Conservation (phyloP, 2,329 filamentous ascomycete species). For the Penicillium sp. region DNA sequence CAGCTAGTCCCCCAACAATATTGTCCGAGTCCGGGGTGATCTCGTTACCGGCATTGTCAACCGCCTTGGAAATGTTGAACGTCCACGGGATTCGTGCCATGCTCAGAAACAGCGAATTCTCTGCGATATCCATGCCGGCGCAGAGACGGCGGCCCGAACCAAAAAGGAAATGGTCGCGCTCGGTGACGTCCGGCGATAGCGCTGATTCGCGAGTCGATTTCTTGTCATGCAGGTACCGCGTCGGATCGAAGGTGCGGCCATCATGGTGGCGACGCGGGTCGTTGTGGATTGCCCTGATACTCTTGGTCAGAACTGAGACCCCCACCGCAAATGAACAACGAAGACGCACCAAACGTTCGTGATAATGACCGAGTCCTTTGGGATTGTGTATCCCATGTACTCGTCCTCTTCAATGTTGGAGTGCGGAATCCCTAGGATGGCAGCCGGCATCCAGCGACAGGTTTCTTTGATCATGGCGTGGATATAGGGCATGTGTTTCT, state of each 20-base stretch:
- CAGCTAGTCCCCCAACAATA: not conserved
- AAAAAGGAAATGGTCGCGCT: conserved; percentile 55
- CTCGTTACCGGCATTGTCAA: not conserved
- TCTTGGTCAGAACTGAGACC: not conserved
- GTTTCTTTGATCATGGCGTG: conserved; percentile 35
- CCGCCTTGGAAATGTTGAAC: not conserved
- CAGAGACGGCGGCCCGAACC: conserved; percentile 33
- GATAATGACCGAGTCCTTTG: conserved; percentile 48
- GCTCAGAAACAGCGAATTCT: not conserved
- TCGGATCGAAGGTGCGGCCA: conserved; percentile 42
- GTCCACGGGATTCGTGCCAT: not conserved
- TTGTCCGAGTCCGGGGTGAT: not conserved
- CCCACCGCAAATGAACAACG: too few species aligned
- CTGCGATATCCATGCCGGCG: conserved; percentile 1
- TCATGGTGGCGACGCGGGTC: conserved; percentile 42
- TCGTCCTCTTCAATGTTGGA: conserved; percentile 49
- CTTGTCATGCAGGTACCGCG: conserved; percentile 34
- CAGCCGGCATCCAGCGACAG: conserved; percentile 43
- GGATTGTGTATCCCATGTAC: conserved; percentile 51
- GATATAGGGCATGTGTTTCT: conserved; percentile 34
- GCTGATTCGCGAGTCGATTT: conserved; percentile 35
- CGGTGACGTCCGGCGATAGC: conserved; percentile 37
- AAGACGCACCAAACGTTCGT: conserved; percentile 41
- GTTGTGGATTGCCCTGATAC: conserved; percentile 36
- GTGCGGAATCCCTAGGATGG: conserved; percentile 49